These are phyloP conservation scores for Elongisporangium anandrum DNA, from an alignment of 352 stramenopile species.

Conservation along the genomic window DNA sequence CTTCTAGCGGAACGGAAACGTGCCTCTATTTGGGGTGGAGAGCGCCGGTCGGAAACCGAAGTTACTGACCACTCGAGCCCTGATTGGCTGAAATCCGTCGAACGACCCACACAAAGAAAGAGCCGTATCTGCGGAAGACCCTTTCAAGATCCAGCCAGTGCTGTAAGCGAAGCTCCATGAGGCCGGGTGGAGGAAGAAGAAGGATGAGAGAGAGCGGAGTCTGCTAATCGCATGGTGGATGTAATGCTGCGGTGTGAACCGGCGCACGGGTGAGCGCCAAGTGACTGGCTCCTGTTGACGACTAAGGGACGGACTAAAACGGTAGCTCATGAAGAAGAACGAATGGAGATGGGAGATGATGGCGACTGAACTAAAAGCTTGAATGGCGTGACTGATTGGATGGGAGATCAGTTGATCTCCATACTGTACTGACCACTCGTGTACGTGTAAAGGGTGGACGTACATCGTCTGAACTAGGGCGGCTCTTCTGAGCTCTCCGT, in stretches of 20 bases:
- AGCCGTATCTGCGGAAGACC: background rate
- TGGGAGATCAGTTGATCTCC: background rate
- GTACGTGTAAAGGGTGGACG: background rate
- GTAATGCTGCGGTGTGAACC: background rate
- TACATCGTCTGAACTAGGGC: background rate
- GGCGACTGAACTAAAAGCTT: background rate
- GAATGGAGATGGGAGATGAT: background rate
- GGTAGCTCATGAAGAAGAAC: background rate
- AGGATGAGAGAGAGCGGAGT: too few species aligned
- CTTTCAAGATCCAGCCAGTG: background rate
- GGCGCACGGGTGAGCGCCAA: background rate
- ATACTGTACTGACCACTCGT: background rate
- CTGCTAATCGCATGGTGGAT: background rate
- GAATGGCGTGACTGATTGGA: background rate
- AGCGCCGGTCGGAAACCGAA: background rate
- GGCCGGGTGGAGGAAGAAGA: background rate
- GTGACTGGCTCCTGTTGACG: background rate
- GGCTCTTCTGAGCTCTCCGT: background rate
- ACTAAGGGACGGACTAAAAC: background rate
- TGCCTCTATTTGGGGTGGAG: background rate
- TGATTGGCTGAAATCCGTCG: constrained; percentile 12
- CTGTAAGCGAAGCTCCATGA: background rate
- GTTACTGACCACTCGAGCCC: constrained; percentile 12
- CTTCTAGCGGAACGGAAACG: background rate
- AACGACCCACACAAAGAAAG: background rate